Conservation (phyloP, 2,329 filamentous ascomycete species). For the Venturia nashicola region DNA sequence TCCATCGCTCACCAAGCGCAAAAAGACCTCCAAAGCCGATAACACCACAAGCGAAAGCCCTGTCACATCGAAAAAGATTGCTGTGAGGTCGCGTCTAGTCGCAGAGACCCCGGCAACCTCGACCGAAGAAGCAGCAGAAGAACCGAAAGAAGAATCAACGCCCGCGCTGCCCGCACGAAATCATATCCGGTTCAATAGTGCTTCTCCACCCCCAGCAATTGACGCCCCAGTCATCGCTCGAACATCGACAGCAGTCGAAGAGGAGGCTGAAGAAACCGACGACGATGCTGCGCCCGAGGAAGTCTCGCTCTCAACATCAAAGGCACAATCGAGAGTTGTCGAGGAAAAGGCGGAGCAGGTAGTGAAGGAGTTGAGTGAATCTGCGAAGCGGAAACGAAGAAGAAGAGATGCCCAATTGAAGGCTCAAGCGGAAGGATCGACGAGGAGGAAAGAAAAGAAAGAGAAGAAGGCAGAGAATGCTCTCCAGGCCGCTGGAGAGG, state of each 20-base stretch:
- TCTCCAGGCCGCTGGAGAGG: not conserved
- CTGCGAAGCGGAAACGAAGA: not conserved
- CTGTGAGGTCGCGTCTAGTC: not conserved
- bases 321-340: not conserved
- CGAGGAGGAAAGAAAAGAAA: not conserved
- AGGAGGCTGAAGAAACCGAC: conserved; percentile 5
- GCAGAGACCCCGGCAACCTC: not conserved
- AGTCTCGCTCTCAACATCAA: conserved; percentile 5
- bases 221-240: not conserved
- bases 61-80: not conserved
- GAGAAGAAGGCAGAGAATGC: not conserved
- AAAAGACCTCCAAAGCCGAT: not conserved
- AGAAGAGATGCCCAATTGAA: conserved; percentile 6
- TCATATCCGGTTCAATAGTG: conserved; percentile 6
- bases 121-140: not conserved
- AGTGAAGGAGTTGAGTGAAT: not conserved
- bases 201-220: conserved; percentile 5
- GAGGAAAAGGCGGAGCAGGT: not conserved
- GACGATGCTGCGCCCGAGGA: conserved; percentile 8
- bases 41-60: not conserved
- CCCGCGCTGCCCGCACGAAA: not conserved
- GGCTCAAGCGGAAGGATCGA: conserved; percentile 5
- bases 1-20: conserved; percentile 3
- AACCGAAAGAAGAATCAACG: not conserved
- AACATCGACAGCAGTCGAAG: not conserved